Evolutionary conservation across 768 basidiomycete genomes (phyloP), one percentile per base, ranked within the genome.

Genomic region (Russula compacta): DNA sequence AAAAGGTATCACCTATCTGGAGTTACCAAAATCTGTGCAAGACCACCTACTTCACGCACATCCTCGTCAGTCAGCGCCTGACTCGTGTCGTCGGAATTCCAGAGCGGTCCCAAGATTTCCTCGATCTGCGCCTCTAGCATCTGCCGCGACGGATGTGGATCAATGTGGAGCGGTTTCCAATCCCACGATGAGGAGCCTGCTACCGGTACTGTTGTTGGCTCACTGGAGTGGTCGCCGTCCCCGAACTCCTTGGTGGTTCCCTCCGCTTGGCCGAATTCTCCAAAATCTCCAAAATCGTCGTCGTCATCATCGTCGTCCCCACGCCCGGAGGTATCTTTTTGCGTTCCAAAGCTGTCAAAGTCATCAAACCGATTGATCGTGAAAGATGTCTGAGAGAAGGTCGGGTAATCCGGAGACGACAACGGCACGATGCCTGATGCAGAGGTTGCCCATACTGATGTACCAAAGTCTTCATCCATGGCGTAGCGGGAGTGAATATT

Each of bases 221-320:
- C 74, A 53, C 66, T 73, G 69, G 81, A 77, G 19, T 64, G 70
- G 14, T 63, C 69, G 24, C 66, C 68, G 38, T 73, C 76, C 19
- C 64, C 69, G 64, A 83, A 81, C 19, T 69, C 69, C 10, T 69
- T 64, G 24, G 56, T 66, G 55, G 36, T 60, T 39, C 63, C 77
- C 69, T 70, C 79, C 29, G 72, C 83, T 64, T 89, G 89, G 67
- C 84, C 89, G 71, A 92, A 92, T 69, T 93, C 92, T 17, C 86
- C 90, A 72, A 92, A 92, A 66, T 92, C 90, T 53, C 84, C 89
- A 72, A 91, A 91, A 60, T 91, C 89, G 66, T 91, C 89, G 65
- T 91, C 92, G 49, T 88, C 86, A 14, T 76, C 79, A 39, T 73
- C 24, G 24, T 29, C 24, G 24, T 29, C 76, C 11, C 71, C 70